Evolutionary conservation across 495 filamentous ascomycete genomes (phyloP).

Genomic region (Aspergillus haitiensis): DNA sequence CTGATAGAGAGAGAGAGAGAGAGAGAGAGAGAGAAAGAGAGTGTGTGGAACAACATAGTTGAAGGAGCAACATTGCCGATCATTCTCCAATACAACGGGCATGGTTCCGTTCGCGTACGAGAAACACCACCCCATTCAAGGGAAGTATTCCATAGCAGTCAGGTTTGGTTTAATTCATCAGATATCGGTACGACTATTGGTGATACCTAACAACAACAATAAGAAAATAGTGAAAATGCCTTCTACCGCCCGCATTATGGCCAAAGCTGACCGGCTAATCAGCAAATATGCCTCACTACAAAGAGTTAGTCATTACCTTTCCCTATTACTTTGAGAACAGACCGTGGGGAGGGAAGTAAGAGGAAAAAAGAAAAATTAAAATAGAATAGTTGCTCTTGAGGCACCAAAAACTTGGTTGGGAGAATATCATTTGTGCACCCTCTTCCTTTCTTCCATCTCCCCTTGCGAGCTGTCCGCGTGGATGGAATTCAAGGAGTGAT

Average conservation of each 20-base stretch:
- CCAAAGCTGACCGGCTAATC: background rate
- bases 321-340: too few species aligned
- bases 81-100: constrained; percentile 11
- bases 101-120: constrained; percentile 18
- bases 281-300: too few species aligned
- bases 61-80: constrained; percentile 2
- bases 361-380: constrained; percentile 9
- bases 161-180: background rate
- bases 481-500: constrained; percentile 6
- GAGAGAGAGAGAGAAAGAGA: too few species aligned
- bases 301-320: too few species aligned
- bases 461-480: constrained; percentile 8
- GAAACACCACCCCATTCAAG: background rate
- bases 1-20: too few species aligned
- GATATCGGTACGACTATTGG: background rate
- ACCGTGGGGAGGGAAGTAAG: background rate
- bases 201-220: background rate
- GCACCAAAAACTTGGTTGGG: constrained; percentile 4
- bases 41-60: too few species aligned
- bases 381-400: constrained; percentile 3
- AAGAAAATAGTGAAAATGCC: background rate
- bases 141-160: background rate
- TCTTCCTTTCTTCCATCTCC: background rate
- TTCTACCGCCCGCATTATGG: background rate
- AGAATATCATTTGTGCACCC: constrained; percentile 11